A percentile compares a stretch with the other conserved stretches of the same genome.
phyloP scores from a whole-genome alignment of 1,139 yeast genomes.

The Arxiozyma telluris region DNA sequence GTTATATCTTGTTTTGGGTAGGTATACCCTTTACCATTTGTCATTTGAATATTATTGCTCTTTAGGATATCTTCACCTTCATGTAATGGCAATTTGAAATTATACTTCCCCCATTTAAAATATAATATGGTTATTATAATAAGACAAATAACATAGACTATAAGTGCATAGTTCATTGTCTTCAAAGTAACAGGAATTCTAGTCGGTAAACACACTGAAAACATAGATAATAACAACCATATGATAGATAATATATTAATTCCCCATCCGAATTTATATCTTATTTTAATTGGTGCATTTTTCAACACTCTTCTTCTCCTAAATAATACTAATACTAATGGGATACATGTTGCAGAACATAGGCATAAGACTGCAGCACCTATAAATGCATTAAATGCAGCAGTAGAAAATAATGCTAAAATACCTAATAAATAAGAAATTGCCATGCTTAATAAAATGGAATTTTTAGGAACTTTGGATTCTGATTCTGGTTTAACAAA shows the following conservation, averaged over 20 bases:
- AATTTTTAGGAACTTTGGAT: constrained; percentile 65
- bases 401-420: constrained; percentile 57
- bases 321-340: constrained; percentile 54
- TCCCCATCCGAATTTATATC: constrained; percentile 52
- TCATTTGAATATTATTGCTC: background rate
- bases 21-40: background rate
- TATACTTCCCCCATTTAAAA: constrained; percentile 48
- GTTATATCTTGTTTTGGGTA: background rate
- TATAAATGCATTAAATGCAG: constrained; percentile 78
- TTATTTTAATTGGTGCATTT: constrained; percentile 64
- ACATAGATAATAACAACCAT: constrained; percentile 53
- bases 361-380: constrained; percentile 79
- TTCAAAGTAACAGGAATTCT: constrained; percentile 52
- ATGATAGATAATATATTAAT: constrained; percentile 51
- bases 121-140: constrained; percentile 44
- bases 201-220: constrained; percentile 67
- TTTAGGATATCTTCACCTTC: constrained; percentile 1
- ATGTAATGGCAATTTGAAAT: constrained; percentile 50
- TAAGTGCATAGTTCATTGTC: constrained; percentile 68
- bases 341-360: constrained; percentile 70
- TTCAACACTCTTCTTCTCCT: constrained; percentile 53
- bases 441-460: constrained; percentile 59
- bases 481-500: constrained; percentile 47
- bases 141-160: constrained; percentile 46
- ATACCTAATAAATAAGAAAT: constrained; percentile 55